These are phyloP conservation scores for Dalechampia spathulata DNA, from an alignment of 441 rosid genomes.

Conservation along the genomic window DNA sequence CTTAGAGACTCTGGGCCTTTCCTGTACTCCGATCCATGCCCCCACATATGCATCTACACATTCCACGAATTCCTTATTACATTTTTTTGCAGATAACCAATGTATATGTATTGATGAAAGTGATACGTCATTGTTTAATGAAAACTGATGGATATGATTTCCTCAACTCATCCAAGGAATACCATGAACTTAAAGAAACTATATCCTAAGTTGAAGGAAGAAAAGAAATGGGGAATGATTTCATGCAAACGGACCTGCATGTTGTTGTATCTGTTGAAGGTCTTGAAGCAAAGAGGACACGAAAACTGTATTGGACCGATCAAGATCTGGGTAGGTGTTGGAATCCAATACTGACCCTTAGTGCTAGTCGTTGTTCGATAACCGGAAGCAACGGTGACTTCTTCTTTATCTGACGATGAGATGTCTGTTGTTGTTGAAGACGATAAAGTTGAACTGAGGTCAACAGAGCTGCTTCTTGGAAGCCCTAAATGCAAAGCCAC, in stretches of 20 bases:
- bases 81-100: no score
- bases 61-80: no score
- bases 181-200: no score
- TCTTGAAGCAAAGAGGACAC: conserved; percentile 80
- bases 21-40: no score
- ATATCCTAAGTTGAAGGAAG: conserved; percentile 18
- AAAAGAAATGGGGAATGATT: conserved; percentile 6
- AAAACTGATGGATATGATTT: no score
- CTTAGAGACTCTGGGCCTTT: no score
- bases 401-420: conserved; percentile 31
- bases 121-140: no score
- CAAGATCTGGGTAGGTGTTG: conserved; percentile 72
- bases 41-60: no score
- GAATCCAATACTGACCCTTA: conserved; percentile 81
- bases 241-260: conserved; percentile 47
- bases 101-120: no score
- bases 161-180: no score
- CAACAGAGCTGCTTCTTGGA: conserved; percentile 31
- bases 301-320: conserved; percentile 79
- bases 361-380: conserved; percentile 13
- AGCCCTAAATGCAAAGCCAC: conserved; percentile 67
- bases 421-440: conserved; percentile 26
- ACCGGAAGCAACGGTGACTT: conserved; percentile 23
- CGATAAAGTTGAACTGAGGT: conserved; percentile 30
- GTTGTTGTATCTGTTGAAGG: no score